Evolutionary conservation across 495 filamentous ascomycete genomes (phyloP).

Genomic region (Hypoxylon trugodes): DNA sequence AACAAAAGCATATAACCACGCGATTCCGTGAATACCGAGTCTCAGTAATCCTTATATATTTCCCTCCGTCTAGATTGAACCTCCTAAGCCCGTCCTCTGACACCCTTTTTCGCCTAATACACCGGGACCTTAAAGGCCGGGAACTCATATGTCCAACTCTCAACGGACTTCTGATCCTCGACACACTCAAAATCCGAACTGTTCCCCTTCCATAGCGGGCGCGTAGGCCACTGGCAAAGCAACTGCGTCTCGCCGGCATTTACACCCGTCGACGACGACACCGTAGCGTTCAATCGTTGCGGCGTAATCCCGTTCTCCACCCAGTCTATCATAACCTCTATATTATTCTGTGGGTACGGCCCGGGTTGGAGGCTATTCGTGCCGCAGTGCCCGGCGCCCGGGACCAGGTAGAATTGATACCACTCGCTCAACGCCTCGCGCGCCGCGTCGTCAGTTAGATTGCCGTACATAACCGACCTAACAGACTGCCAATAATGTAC

Average conservation of each 20-base stretch:
- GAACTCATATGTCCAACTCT: constrained; percentile 45
- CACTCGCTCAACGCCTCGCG: constrained; percentile 50
- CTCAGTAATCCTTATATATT: too few relatives aligned
- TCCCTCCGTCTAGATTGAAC: too few relatives aligned
- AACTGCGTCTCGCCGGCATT: constrained; percentile 51
- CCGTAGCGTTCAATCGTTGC: constrained; percentile 49
- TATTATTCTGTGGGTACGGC: constrained; percentile 52
- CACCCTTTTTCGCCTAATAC: not conserved
- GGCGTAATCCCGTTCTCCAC: constrained; percentile 57
- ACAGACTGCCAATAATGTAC: constrained; percentile 59
- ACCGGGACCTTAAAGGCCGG: constrained; percentile 19
- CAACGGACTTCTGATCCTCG: constrained; percentile 51
- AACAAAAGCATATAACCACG: too few relatives aligned
- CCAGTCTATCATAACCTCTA: constrained; percentile 57
- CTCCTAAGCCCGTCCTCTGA: too few relatives aligned
- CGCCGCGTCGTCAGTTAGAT: constrained; percentile 41
- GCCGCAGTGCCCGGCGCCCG: constrained; percentile 60
- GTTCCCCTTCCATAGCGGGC: constrained; percentile 51
- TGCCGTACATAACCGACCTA: constrained; percentile 56
- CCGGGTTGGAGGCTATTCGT: constrained; percentile 50
- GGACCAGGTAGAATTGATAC: constrained; percentile 60
- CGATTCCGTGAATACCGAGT: too few relatives aligned
- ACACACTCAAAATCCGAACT: constrained; percentile 48
- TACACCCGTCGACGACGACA: constrained; percentile 35
- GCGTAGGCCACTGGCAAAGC: constrained; percentile 56